Percentiles rank a stretch among this genome's conserved stretches.
phyloP scores from a whole-genome alignment of 1,284 basidiomycete genomes.

The Jaminaea rosea region DNA sequence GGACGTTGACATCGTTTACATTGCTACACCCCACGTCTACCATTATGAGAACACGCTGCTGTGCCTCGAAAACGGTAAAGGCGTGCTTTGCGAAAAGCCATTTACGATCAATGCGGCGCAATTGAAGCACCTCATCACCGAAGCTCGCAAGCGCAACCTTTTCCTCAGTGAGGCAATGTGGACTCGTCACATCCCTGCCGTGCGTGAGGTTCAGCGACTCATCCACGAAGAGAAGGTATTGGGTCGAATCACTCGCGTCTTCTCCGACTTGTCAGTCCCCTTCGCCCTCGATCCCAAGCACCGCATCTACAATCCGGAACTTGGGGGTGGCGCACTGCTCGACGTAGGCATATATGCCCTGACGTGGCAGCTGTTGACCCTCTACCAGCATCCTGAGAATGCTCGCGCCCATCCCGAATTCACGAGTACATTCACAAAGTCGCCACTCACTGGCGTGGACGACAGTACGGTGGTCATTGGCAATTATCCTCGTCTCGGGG shows the following conservation, averaged over 20 bases:
- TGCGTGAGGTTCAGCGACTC: slow-evolving; percentile 17
- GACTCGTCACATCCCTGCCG: slow-evolving; percentile 34
- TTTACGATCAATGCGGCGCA: slow-evolving; percentile 51
- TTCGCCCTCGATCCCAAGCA: slow-evolving; percentile 54
- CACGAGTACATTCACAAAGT: slow-evolving; percentile 58
- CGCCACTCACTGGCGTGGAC: slow-evolving; percentile 69
- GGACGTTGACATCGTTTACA: slow-evolving; percentile 51
- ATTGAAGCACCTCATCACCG: slow-evolving; percentile 57
- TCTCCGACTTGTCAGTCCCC: slow-evolving; percentile 17
- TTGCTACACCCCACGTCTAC: slow-evolving; percentile 73
- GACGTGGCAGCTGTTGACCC: slow-evolving; percentile 30
- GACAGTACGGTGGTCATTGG: slow-evolving; percentile 66
- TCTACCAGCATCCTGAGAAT: slow-evolving; percentile 50
- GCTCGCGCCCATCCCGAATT: slow-evolving; percentile 53
- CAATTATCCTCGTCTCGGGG: slow-evolving; percentile 54
- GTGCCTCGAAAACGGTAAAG: slow-evolving; percentile 69
- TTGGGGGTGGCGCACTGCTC: slow-evolving; percentile 75
- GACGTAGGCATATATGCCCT: slow-evolving; percentile 54
- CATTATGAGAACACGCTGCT: slow-evolving; percentile 72
- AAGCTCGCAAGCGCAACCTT: slow-evolving; percentile 55
- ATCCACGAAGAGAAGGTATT: slow-evolving; percentile 25
- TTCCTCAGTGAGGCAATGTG: slow-evolving; percentile 39
- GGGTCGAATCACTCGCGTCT: slow-evolving; percentile 21
- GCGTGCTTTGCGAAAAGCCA: slow-evolving; percentile 56
- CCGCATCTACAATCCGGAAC: slow-evolving; percentile 66